Evolutionary conservation across 2,329 filamentous ascomycete genomes (phyloP), one percentile per base, ranked within the genome.

Genomic region (Penicillium freii): DNA sequence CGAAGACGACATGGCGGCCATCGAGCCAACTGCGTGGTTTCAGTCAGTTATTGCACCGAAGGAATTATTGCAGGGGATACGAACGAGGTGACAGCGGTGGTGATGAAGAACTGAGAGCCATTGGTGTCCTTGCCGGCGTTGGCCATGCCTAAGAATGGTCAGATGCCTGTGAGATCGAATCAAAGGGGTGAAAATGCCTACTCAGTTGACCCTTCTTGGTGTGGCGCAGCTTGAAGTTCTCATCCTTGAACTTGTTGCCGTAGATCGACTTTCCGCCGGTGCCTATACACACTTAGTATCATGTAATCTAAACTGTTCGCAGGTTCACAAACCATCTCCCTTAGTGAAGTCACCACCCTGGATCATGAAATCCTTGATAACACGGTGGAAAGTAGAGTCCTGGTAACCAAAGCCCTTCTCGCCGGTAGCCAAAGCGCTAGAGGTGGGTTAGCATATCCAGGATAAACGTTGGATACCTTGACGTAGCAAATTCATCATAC

Each of bases 201-300:
- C 81, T 86, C 62, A 88, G 75, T 55, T 85, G 78, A 58, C 84
- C 84, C 71, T 82, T 84, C 75, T 84, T 84, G 74, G 78, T 85
- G 78, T 87, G 85, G 77, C 85, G 86, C 69, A 87, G 78, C 79
- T 87, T 87, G 79, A 88, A 87, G 81, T 88, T 88, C 81, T 88
- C 86, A 65, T 88, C 86, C 51, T 80, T 75, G 73, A 88, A 88
- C 76, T 87, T 87, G 60, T 79, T 75, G 63, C 85, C 85, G 70
- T 87, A 88, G 74, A 88, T 87, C 58, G 83, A 86, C 77, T 87
- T 86, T 64, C 86, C 86, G 61, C 86, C 86, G 60, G 85, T 88
- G 58, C 86, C 81, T 79, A 44, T 21, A 39, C n/a, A 21, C 34
- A 33, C 9, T 68, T 46, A 68, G 46, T 42, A 59, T 31, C 13